These are phyloP conservation scores for Fraxinus cuspidata DNA, from an alignment of 257 asterid genomes.

Conservation along the genomic window DNA sequence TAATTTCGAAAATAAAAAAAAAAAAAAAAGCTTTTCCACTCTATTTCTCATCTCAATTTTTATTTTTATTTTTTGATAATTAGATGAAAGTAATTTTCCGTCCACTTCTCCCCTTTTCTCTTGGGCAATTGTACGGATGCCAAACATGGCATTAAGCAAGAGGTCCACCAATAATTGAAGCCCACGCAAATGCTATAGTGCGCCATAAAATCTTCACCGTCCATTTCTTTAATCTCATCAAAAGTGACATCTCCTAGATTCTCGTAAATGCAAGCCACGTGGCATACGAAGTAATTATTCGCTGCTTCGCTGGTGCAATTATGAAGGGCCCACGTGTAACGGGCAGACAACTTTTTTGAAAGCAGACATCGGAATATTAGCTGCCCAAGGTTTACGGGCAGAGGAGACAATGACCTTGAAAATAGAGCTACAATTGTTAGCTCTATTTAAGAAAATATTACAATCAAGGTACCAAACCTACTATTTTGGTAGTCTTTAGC, in stretches of 20 bases:
- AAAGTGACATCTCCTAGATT: neutral
- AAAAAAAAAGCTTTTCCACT: too few relatives aligned
- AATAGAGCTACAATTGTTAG: neutral
- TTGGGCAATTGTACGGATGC: too few relatives aligned
- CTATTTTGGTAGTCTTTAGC: neutral
- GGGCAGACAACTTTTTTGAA: constrained; percentile 1
- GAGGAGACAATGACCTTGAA: neutral
- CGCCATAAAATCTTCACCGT: neutral
- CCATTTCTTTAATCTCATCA: neutral
- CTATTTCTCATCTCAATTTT: too few relatives aligned
- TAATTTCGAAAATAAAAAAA: too few relatives aligned
- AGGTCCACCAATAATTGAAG: neutral
- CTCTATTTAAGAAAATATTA: neutral
- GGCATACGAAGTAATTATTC: neutral
- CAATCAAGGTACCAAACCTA: neutral
- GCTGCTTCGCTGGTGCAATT: constrained; percentile 2
- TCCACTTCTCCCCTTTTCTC: too few relatives aligned
- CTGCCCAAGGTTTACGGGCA: neutral
- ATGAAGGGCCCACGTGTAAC: neutral
- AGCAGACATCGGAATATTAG: neutral
- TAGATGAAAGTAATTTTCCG: too few relatives aligned
- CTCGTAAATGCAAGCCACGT: neutral
- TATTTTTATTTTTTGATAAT: too few relatives aligned
- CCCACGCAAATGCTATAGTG: neutral
- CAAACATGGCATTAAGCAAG: too few relatives aligned